Base-by-base conservation (phyloP, 805 yeast genomes). In the Metschnikowia reukaufii region DNA sequence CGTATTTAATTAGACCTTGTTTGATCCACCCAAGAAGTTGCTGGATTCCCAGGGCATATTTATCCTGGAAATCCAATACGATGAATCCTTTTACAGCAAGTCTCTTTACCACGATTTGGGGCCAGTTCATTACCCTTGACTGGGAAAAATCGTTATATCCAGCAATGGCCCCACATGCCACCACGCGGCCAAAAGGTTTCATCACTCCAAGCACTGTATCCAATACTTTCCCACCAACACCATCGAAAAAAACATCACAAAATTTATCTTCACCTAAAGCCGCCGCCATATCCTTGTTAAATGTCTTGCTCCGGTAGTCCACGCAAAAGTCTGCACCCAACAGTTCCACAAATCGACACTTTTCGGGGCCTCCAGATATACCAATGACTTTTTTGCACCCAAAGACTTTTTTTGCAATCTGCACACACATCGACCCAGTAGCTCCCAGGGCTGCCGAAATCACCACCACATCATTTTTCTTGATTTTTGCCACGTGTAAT, bases 401-500 rank as follows among this genome's bases (percentile, higher is more conserved):
- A 59, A 76, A 70, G 9, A 78, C 62, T 30, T 75, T 65, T 48
- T 79, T 68, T 35, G 86, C 83, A 12, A 83, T 58, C 61, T 82
- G 87, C 20, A 82, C 77, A 39, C 72, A 77, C 40, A 74, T 64
- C 19, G 80, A 73, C 12, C 89, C 88, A n/a, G 83, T 83, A 15
- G 87, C 86, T 50, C 89, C 89, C 6, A 84, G 76, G 10, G 88
- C 88, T 47, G 86, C 88, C n/a, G 84, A 77, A 38, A 84, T 68
- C n/a, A n/a, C n/a, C n/a, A n/a, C n/a, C n/a, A n/a, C n/a, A n/a
- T n/a, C n/a, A n/a, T n/a, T n/a, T n/a, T n/a, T n/a, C n/a, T n/a
- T n/a, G n/a, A n/a, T n/a, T n/a, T n/a, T n/a, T n/a, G n/a, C n/a
- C n/a, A n/a, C n/a, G n/a, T n/a, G n/a, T n/a, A n/a, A n/a, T n/a